Base-by-base conservation (phyloP, 257 asterid species). In the Nicotiana knightiana region DNA sequence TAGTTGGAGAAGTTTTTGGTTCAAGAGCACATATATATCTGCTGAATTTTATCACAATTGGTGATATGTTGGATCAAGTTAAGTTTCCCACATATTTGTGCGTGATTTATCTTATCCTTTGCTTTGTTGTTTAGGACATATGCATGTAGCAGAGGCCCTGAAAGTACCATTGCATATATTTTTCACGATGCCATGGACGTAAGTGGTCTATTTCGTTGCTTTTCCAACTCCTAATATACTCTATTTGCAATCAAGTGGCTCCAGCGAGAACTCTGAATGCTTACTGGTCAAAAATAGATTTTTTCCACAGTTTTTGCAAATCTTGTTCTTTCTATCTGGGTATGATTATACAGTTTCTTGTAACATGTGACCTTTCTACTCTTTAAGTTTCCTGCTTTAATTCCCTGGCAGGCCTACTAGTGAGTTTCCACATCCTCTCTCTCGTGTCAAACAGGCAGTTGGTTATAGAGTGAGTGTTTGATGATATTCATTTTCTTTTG, bases 141-240 rank as follows among this genome's bases (percentile, higher is more conserved):
- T 87, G 11, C 99, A 95, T 89, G 97, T 95, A 76, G 94, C 99
- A 33, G 97, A 93, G 92, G 97, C 97, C 67, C 80, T 95, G 78
- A 87, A 86, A 78, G 93, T 95, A 77, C 99, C 99, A 4, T 30
- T 95, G 65, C 99, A 95, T 89, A 89, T 95, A 82, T 85, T 95
- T 68, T 95, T 95, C 84, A 95, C 99, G 71, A 95, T 95, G 99
- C 99, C 99, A 24, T 95, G 99, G 99, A 95, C 99, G 99, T 95
- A 86, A 90, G 98, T 76, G 39, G 37, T 81, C 75, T 55, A 13
- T 39, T 58, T 68, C 21, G n/a, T n/a, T 71, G 79, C 6, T 21
- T 67, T 51, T 33, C 48, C 43, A 46, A 12, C 28, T 46, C 28
- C 39, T 66, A 66, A 28, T 66, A 13, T 66, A 53, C 39, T 66